phyloP scores from a whole-genome alignment of 768 basidiomycete genomes.

The Mycena floridula region DNA sequence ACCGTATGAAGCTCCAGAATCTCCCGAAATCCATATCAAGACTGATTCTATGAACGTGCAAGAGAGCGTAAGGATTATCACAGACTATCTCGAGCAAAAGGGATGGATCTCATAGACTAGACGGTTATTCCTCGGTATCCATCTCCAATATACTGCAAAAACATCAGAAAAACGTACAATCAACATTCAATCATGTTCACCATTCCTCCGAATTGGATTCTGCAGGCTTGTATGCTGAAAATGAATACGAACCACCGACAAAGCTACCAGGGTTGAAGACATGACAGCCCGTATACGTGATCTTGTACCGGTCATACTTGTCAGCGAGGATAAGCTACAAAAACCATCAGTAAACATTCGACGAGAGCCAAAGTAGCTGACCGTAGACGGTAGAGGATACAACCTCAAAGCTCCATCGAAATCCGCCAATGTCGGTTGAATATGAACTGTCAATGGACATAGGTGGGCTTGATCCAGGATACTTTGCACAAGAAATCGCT shows the following conservation, averaged over 20 bases:
- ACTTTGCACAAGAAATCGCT: conserved; percentile 92
- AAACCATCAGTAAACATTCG: conserved; percentile 3
- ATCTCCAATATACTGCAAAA: too few species aligned
- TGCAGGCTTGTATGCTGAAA: conserved; percentile 88
- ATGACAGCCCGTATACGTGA: conserved; percentile 97
- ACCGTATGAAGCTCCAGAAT: conserved; percentile 86
- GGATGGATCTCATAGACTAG: conserved; percentile 52
- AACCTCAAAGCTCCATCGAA: conserved; percentile 89
- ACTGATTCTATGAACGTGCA: conserved; percentile 77
- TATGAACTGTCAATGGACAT: conserved; percentile 75
- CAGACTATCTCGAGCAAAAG: conserved; percentile 68
- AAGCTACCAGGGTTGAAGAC: conserved; percentile 98
- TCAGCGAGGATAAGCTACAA: conserved; percentile 86
- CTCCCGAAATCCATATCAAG: conserved; percentile 87
- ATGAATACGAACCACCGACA: conserved; percentile 72
- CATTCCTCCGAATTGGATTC: conserved; percentile 83
- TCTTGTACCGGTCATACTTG: conserved; percentile 91
- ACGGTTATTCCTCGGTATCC: too few species aligned
- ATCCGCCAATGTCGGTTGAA: conserved; percentile 85
- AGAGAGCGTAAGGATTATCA: conserved; percentile 73
- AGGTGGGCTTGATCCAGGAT: conserved; percentile 94
- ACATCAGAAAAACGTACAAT: too few species aligned
- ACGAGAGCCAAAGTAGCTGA: conserved; percentile 32
- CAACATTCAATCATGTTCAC: too few species aligned
- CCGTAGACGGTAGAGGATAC: conserved; percentile 90